Base-by-base conservation (phyloP, 2,329 filamentous ascomycete species). In the Anisogramma anomala region DNA sequence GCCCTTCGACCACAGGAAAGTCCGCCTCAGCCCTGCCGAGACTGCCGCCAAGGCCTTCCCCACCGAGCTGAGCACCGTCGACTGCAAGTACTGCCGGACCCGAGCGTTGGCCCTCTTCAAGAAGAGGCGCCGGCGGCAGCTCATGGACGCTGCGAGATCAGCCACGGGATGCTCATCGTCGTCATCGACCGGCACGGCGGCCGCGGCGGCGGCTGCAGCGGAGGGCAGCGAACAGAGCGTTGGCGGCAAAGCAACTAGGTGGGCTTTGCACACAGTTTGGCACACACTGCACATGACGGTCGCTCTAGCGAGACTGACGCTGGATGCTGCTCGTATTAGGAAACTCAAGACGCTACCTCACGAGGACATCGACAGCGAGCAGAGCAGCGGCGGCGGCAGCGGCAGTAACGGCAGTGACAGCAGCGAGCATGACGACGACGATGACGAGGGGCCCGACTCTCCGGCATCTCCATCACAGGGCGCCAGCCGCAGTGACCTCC, bases 21-120 rank as follows among this genome's bases (percentile, higher is more conserved):
- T 36, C 32, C 36, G 19, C 6, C 18, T 38, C 23, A 19, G 22
- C 25, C 45, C 37, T 31, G 25, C 41, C n/a, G 45, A 47, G 17
- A 37, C 43, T 17, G 43, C 46, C 11, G 23, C 33, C 23, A 34
- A 22, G 35, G 37, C 36, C 19, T 48, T 45, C 22, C 39, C 40
- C 15, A 39, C 36, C 11, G 43, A 46, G 3, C 22, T 35, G n/a
- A 39, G 36, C 6, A 15, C 38, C 13, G 27, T 22, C 36, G 36
- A 42, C 32, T 48, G 46, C 39, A 13, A 17, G 10, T 48, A 37
- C 33, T 48, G 46, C 43, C 45, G 38, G n/a, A n/a, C n/a, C n/a
- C 60, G 87, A 81, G 63, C 82, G 85, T 55, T 74, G 84, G 50
- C 74, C 80, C 57, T 77, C 42, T 74, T 77, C 56, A 72, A 71